Evolutionary conservation across 106 monocot species (phyloP), one percentile per base, ranked within the genome.

Genomic region (Ottelia alismoides): DNA sequence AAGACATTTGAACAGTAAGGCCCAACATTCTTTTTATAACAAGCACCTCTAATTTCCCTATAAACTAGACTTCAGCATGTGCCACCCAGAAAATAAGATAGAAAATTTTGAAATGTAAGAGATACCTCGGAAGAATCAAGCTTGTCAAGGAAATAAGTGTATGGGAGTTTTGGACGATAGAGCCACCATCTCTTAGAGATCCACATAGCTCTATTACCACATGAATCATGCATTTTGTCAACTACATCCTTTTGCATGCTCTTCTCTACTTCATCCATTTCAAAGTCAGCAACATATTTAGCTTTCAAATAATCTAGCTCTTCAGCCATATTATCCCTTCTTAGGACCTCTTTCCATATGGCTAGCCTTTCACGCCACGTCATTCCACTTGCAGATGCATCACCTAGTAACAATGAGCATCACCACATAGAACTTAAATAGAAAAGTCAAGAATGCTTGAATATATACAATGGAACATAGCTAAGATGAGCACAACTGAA

Each of bases 161-260:
- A 89, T 27, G 89, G 89, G 21, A 89, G 53, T 55, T 80, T 89
- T 67, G 89, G 89, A 51, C 84, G 89, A 69, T 89, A 89, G n/a
- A 22, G 63, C 89, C 89, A 89, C 89, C 89, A 89, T 69, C 89
- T 71, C 63, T 89, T 89, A 48, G 89, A 80, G 72, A 89, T 80
- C 89, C 83, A 89, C n/a, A 80, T 46, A 28, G 74, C 89, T 65
- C 84, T 89, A 47, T 49, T 60, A 66, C 69, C 70, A 28, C 64
- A 22, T 19, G 74, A 74, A 28, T 75, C 52, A 31, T 68, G 62
- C 26, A 65, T 65, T 59, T 72, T 83, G 49, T 84, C 89, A 45
- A 74, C 55, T 2, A 78, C 71, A 25, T 88, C 77, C 62, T 80
- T 74, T 11, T 72, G 76, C 62, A 89, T 69, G 68, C 89, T 80